Conservation (phyloP, 805 yeast species). For the Candida sanyiensis region DNA sequence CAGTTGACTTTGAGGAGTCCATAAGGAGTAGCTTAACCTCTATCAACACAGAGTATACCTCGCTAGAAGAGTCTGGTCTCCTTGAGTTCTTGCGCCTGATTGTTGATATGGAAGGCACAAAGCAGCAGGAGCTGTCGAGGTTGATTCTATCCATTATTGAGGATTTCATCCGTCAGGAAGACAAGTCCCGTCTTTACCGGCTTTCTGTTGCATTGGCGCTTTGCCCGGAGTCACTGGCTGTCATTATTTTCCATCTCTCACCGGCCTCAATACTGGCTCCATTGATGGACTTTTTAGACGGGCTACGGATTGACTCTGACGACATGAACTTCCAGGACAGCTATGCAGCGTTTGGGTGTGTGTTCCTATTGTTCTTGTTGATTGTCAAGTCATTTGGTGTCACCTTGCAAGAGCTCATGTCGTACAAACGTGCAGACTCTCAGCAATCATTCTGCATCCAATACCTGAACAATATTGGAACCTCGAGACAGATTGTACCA, state of each 20-base stretch:
- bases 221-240: constrained; percentile 36
- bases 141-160: constrained; percentile 29
- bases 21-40: constrained; percentile 29
- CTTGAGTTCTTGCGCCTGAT: constrained; percentile 43
- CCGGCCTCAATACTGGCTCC: constrained; percentile 40
- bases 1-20: constrained; percentile 27
- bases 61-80: constrained; percentile 50
- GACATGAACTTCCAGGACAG: constrained; percentile 58
- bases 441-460: constrained; percentile 29
- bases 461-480: constrained; percentile 26
- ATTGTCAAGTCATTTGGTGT: constrained; percentile 36
- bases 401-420: constrained; percentile 25
- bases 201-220: constrained; percentile 46
- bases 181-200: constrained; percentile 41
- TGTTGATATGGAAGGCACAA: constrained; percentile 38
- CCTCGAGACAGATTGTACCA: constrained; percentile 23
- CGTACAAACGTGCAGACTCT: constrained; percentile 13
- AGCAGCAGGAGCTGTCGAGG: constrained; percentile 41
- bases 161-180: constrained; percentile 35
- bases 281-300: constrained; percentile 48
- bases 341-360: constrained; percentile 63
- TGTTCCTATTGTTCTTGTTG: constrained; percentile 41
- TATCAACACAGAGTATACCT: constrained; percentile 42
- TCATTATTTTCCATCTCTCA: constrained; percentile 38
- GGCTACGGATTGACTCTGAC: constrained; percentile 33